Percentiles rank a stretch among this genome's conserved stretches.
Evolutionary conservation across 2,329 filamentous ascomycete species (phyloP).

Genomic region (Pezicula neosporulosa): DNA sequence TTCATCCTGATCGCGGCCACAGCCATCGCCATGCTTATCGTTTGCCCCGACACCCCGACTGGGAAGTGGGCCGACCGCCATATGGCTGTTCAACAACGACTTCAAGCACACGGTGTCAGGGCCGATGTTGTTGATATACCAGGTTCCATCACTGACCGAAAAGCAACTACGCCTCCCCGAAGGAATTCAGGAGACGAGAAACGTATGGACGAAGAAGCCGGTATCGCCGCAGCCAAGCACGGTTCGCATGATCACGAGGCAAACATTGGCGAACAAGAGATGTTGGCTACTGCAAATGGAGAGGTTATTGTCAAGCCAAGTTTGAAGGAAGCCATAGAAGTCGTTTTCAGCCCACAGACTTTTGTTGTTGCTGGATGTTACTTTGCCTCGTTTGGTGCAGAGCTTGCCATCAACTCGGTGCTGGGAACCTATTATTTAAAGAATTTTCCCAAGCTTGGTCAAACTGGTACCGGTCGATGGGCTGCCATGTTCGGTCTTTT

Average conservation of each 20-base stretch:
- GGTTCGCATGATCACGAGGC: conserved; percentile 40
- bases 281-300: conserved; percentile 50
- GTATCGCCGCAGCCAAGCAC: conserved; percentile 32
- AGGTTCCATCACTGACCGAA: conserved; percentile 42
- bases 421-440: conserved; percentile 56
- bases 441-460: conserved; percentile 54
- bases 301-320: conserved; percentile 55
- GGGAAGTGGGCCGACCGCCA: conserved; percentile 77
- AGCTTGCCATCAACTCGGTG: conserved; percentile 59
- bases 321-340: conserved; percentile 39
- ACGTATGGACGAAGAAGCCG: conserved; percentile 31
- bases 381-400: conserved; percentile 59
- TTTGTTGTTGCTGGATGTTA: conserved; percentile 54
- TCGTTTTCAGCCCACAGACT: conserved; percentile 52
- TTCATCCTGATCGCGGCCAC: conserved; percentile 69
- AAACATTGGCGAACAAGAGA: conserved; percentile 44
- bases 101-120: conserved; percentile 39
- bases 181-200: conserved; percentile 6
- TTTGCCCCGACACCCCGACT: conserved; percentile 78
- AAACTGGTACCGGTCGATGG: conserved; percentile 56
- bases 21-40: conserved; percentile 64
- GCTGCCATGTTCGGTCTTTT: conserved; percentile 75
- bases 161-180: conserved; percentile 9
- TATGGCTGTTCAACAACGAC: conserved; percentile 50
- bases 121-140: conserved; percentile 48